A percentile compares a stretch with the other conserved stretches of the same genome.
Conservation (phyloP, 768 basidiomycete genomes). For the Sutorius australiensis region DNA sequence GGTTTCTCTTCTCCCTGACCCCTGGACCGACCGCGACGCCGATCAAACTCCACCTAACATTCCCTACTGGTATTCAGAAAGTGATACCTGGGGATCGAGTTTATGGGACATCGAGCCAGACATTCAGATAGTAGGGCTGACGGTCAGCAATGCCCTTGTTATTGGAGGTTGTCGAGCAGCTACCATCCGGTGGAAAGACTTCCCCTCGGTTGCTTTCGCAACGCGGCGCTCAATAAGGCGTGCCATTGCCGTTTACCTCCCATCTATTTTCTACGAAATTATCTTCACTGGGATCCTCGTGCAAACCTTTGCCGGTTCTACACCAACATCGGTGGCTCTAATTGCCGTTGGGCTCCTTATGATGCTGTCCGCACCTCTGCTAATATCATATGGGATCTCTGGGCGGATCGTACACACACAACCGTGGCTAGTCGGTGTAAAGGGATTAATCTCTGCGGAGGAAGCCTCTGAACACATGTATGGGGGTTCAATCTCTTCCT, state of each 20-base stretch:
- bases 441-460: slow-evolving; percentile 23
- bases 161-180: slow-evolving; percentile 25
- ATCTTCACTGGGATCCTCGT: background rate
- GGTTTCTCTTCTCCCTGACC: slow-evolving; percentile 17
- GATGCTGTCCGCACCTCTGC: slow-evolving; percentile 10
- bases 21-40: too few relatives aligned
- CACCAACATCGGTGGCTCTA: too few relatives aligned
- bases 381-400: slow-evolving; percentile 14
- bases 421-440: slow-evolving; percentile 25
- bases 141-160: slow-evolving; percentile 10
- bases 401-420: slow-evolving; percentile 17
- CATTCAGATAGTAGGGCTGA: slow-evolving; percentile 20
- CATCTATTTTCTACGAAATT: slow-evolving; percentile 5
- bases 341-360: slow-evolving; percentile 7
- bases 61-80: slow-evolving; percentile 20
- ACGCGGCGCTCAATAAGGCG: slow-evolving; percentile 14
- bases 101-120: slow-evolving; percentile 22
- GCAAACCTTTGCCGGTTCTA: background rate
- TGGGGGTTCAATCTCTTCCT: slow-evolving; percentile 4
- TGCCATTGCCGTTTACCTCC: slow-evolving; percentile 1
- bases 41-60: background rate
- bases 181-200: slow-evolving; percentile 23
- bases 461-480: slow-evolving; percentile 15
- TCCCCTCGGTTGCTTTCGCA: slow-evolving; percentile 18
- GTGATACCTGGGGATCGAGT: slow-evolving; percentile 14